Evolutionary conservation across 2,329 filamentous ascomycete species (phyloP).

Genomic region (Cyphellophora attinorum): DNA sequence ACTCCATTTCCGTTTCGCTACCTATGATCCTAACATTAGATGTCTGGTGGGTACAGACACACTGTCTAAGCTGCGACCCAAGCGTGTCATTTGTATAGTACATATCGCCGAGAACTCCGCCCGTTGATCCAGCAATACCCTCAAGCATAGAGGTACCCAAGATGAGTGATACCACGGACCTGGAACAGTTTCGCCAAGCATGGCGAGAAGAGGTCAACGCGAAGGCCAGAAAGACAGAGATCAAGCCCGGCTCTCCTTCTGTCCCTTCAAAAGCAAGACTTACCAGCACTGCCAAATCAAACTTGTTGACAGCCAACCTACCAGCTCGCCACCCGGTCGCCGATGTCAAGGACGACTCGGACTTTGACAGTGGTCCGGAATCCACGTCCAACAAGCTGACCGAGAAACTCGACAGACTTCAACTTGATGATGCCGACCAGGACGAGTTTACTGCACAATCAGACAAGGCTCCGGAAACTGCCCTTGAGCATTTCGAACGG

Average conservation of each 20-base stretch:
- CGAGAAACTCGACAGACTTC: constrained; percentile 26
- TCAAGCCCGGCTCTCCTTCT: constrained; percentile 3
- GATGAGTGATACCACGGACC: constrained; percentile 22
- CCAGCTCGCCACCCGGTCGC: constrained; percentile 30
- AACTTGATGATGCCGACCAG: constrained; percentile 24
- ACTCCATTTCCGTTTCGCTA: too few species aligned
- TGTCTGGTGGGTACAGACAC: too few species aligned
- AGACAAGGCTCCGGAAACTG: constrained; percentile 54
- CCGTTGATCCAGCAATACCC: too few species aligned
- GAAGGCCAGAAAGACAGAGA: constrained; percentile 22
- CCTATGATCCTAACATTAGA: too few species aligned
- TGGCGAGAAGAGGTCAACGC: constrained; percentile 73
- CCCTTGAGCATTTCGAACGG: constrained; percentile 84
- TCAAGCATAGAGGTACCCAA: too few species aligned
- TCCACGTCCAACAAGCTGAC: constrained; percentile 18
- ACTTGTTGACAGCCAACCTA: constrained; percentile 23
- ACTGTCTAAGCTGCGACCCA: too few species aligned
- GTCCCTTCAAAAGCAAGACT: constrained; percentile 6
- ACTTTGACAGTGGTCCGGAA: constrained; percentile 14
- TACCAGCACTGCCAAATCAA: constrained; percentile 9
- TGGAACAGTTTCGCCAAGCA: constrained; percentile 75
- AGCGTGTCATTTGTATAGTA: too few species aligned
- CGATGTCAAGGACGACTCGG: constrained; percentile 29
- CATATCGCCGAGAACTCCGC: too few species aligned
- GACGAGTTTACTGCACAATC: constrained; percentile 27